phyloP scores from a whole-genome alignment of 371 early-diverging fungal species.

The Rhizopus microsporus region DNA sequence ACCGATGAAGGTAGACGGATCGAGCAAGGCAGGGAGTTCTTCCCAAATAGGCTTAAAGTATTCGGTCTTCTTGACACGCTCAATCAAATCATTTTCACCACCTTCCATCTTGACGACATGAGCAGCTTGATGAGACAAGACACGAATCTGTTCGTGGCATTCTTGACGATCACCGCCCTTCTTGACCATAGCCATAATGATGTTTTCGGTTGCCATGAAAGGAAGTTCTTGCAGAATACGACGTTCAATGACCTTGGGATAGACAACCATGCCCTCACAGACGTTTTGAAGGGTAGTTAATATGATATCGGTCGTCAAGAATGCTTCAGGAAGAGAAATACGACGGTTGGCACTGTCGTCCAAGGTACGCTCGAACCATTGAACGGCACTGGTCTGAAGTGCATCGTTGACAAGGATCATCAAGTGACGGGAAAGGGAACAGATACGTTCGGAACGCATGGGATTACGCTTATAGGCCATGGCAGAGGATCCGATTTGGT shows the following conservation, averaged over 20 bases:
- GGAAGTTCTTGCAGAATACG: conserved; percentile 94
- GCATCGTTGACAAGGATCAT: conserved; percentile 91
- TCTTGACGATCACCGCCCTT: conserved; percentile 96
- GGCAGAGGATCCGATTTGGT: conserved; percentile 97
- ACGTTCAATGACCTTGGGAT: conserved; percentile 91
- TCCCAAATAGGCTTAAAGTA: conserved; percentile 90
- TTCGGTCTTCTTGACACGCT: conserved; percentile 76
- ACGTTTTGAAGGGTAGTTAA: conserved; percentile 94
- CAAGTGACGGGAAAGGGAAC: conserved; percentile 94
- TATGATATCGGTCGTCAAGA: conserved; percentile 95
- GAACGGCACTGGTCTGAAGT: conserved; percentile 86
- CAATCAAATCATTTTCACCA: conserved; percentile 92
- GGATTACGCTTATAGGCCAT: conserved; percentile 99
- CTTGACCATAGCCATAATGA: conserved; percentile 98
- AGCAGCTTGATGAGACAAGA: conserved; percentile 93
- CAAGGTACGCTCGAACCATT: conserved; percentile 97
- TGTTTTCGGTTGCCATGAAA: conserved; percentile 99
- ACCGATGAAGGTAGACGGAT: conserved; percentile 93
- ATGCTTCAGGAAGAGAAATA: conserved; percentile 95
- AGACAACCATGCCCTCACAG: conserved; percentile 94
- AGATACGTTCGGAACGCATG: conserved; percentile 97
- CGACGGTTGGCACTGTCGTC: conserved; percentile 97
- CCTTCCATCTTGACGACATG: conserved; percentile 91
- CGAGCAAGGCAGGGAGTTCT: conserved; percentile 77
- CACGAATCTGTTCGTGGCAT: conserved; percentile 96